Evolutionary conservation across 805 yeast genomes (phyloP), one percentile per base, ranked within the genome.

Genomic region (Babjeviella inositovora): DNA sequence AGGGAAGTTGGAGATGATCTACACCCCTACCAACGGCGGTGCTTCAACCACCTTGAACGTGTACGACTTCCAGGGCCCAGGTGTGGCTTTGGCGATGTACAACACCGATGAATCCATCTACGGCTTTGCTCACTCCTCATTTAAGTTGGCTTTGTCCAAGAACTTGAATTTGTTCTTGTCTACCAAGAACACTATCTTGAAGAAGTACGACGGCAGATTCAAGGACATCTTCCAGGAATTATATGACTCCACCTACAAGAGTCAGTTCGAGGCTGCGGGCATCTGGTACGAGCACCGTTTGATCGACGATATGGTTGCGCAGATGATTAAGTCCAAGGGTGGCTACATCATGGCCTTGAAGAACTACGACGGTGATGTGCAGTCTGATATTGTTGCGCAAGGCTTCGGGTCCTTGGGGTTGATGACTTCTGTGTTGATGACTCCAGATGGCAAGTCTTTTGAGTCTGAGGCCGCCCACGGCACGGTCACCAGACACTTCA

Each of bases 381-480:
- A 84, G 56, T 75, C 92, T 9, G 97, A 87, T 50, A 77, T 87
- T 42, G 95, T 87, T 28, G 97, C 97, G 15, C 97, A 87, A 56
- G 97, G 97, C 18, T 87, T 87, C 40, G 97, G 97, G 18, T 85
- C 96, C 11, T 62, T 87, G 35, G 97, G 97, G 20, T 65, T 87
- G 38, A 87, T 87, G 97, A 84, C 97, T 15, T 87, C 97, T 3
- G 93, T 82, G n/a, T 66, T 87, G 37, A 70, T 84, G 43, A 72
- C 96, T n/a, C 92, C 96, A 23, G 96, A 87, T 50, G 96, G 96
- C 13, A 80, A 79, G 58, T 74, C 94, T 8, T 85, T 81, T 48
- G 96, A 87, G 60, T 60, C 84, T 26, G 97, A 87, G 61, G 97
- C 97, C 29, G 97, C 97, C n/a, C 97, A 87, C 49, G 97, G 97